Evolutionary conservation across 2,329 filamentous ascomycete species (phyloP).

Genomic region (Colletotrichum karsti): DNA sequence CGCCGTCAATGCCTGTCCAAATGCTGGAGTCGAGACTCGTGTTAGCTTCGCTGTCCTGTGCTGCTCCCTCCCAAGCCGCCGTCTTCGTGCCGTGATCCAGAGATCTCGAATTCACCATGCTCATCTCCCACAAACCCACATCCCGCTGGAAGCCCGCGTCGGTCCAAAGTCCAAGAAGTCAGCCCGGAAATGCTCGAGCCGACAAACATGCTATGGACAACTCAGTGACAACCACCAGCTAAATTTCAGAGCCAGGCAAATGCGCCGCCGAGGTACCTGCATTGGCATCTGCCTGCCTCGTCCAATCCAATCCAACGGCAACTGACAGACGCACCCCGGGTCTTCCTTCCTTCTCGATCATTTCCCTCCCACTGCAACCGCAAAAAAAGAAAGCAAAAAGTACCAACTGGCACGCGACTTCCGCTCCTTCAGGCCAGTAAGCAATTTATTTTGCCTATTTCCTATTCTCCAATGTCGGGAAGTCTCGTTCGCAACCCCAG

Average conservation of each 20-base stretch:
- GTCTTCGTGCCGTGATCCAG: neutral
- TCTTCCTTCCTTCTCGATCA: slow-evolving; percentile 2
- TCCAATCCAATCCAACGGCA: slow-evolving; percentile 22
- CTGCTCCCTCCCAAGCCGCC: neutral
- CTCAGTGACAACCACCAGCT: too few species aligned
- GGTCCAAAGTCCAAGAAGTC: neutral
- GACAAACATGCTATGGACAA: too few species aligned
- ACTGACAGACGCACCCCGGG: slow-evolving; percentile 18
- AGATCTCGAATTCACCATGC: neutral
- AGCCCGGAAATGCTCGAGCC: neutral
- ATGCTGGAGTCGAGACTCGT: too few species aligned
- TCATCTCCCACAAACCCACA: neutral
- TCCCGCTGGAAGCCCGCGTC: neutral
- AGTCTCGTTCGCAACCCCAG: neutral
- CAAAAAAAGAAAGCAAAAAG: neutral
- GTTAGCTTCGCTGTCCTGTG: too few species aligned
- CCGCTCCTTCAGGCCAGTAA: neutral
- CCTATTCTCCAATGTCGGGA: neutral
- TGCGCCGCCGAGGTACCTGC: slow-evolving; percentile 20
- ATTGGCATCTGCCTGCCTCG: slow-evolving; percentile 17
- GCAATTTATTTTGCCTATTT: neutral
- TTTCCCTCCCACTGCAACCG: neutral
- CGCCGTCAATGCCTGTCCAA: neutral
- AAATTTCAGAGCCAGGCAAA: neutral
- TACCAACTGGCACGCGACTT: neutral